Evolutionary conservation across 257 asterid genomes (phyloP).

Genomic region (Solanum acaule): DNA sequence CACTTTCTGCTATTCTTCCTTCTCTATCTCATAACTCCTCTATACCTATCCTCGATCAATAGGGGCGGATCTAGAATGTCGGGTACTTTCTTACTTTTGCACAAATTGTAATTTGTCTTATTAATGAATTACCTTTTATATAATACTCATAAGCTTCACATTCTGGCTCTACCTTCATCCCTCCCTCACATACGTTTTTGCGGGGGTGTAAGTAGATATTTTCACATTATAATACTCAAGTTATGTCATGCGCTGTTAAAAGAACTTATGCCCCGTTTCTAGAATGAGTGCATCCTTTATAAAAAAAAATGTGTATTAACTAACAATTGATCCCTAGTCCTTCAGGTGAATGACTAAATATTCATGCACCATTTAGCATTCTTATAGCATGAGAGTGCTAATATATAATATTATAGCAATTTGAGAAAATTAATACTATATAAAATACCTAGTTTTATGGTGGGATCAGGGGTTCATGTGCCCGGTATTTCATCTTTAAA

Average conservation of each 20-base stretch:
- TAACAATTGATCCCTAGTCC: background rate
- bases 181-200: no score
- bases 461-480: background rate
- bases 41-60: background rate
- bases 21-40: background rate
- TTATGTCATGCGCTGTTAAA: no score
- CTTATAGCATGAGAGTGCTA: no score
- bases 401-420: no score
- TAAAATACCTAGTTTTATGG: no score
- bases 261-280: background rate
- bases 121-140: no score
- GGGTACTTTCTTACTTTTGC: background rate
- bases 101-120: background rate
- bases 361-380: background rate
- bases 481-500: background rate
- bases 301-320: no score
- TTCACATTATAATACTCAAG: no score
- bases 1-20: background rate
- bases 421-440: background rate
- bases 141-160: background rate
- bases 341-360: background rate
- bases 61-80: background rate
- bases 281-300: no score
- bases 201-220: no score
- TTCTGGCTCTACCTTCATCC: no score